These are phyloP conservation scores for Leccinum fibrillosum DNA, from an alignment of 768 basidiomycete species.

Conservation along the genomic window DNA sequence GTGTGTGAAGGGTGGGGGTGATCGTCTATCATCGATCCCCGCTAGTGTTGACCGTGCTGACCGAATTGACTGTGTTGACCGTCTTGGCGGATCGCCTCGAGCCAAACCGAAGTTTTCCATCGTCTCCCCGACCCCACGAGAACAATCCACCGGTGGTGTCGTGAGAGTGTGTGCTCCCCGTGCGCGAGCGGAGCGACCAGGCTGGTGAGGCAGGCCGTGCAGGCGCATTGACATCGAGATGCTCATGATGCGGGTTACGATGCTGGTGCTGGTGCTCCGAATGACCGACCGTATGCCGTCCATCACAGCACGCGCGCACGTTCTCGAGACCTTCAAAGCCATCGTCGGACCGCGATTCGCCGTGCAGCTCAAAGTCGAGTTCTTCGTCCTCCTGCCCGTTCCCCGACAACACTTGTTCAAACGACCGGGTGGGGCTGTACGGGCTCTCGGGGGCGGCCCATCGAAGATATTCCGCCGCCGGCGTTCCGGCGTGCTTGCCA, in stretches of 20 bases:
- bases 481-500: slow-evolving; percentile 36
- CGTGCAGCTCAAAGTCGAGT: slow-evolving; percentile 82
- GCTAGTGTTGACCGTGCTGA: slow-evolving; percentile 11
- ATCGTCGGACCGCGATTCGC: slow-evolving; percentile 65
- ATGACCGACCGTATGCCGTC: slow-evolving; percentile 77
- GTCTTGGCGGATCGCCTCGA: slow-evolving; percentile 56
- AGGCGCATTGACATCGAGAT: slow-evolving; percentile 47
- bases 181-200: slow-evolving; percentile 81
- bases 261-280: slow-evolving; percentile 27
- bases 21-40: slow-evolving; percentile 24
- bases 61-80: slow-evolving; percentile 25
- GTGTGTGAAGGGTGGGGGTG: too few relatives aligned
- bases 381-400: slow-evolving; percentile 53
- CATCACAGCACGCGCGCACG: slow-evolving; percentile 89
- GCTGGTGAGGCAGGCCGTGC: slow-evolving; percentile 73
- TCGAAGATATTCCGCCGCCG: slow-evolving; percentile 82
- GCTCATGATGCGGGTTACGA: slow-evolving; percentile 49
- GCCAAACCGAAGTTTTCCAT: slow-evolving; percentile 71
- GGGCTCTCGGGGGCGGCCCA: slow-evolving; percentile 43
- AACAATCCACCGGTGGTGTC: slow-evolving; percentile 72
- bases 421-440: slow-evolving; percentile 58
- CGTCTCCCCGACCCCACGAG: slow-evolving; percentile 61
- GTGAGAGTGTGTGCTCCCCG: slow-evolving; percentile 70
- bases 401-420: slow-evolving; percentile 45
- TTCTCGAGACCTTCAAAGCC: slow-evolving; percentile 94